These are phyloP conservation scores for Coniosporium tulheliwenetii DNA, from an alignment of 2,329 filamentous ascomycete genomes.

Conservation along the genomic window DNA sequence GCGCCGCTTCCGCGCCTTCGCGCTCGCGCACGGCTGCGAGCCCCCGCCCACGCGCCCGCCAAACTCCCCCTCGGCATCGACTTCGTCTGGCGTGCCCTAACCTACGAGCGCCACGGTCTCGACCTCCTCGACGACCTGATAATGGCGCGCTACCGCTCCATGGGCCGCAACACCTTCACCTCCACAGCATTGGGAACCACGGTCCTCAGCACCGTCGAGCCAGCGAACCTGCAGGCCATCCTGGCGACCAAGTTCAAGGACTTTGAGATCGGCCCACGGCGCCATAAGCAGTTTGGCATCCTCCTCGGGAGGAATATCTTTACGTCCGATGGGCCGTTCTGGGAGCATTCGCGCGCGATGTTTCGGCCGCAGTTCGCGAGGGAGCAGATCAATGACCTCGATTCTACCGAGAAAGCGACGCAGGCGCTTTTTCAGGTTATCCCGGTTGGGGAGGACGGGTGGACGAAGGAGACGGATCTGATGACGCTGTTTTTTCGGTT, in stretches of 20 bases:
- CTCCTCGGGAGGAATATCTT: slow-evolving; percentile 14
- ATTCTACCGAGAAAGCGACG: slow-evolving; percentile 8
- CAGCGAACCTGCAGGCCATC: slow-evolving; percentile 36
- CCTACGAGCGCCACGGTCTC: slow-evolving; percentile 2
- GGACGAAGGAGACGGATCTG: slow-evolving; percentile 11
- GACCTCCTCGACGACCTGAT: slow-evolving; percentile 9
- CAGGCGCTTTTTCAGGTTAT: slow-evolving; percentile 17
- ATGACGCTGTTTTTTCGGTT: slow-evolving; percentile 14
- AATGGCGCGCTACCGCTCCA: not conserved
- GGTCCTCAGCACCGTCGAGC: slow-evolving; percentile 20
- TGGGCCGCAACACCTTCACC: not conserved
- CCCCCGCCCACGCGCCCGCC: not conserved
- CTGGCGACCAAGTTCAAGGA: slow-evolving; percentile 37
- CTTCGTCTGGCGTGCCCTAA: not conserved
- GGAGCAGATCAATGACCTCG: slow-evolving; percentile 15
- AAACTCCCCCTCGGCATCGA: slow-evolving; percentile 1
- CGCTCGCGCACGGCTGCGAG: slow-evolving; percentile 1
- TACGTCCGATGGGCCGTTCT: slow-evolving; percentile 12
- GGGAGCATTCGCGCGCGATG: slow-evolving; percentile 13
- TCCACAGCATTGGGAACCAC: slow-evolving; percentile 4
- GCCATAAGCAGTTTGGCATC: slow-evolving; percentile 8
- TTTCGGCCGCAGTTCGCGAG: slow-evolving; percentile 15
- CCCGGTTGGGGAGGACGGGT: slow-evolving; percentile 8
- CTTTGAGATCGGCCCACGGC: slow-evolving; percentile 18
- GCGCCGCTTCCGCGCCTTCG: slow-evolving; percentile 2